Percentiles rank a stretch among this genome's conserved stretches.
Conservation (phyloP, 2,329 filamentous ascomycete genomes). For the Scedosporium dehoogii region DNA sequence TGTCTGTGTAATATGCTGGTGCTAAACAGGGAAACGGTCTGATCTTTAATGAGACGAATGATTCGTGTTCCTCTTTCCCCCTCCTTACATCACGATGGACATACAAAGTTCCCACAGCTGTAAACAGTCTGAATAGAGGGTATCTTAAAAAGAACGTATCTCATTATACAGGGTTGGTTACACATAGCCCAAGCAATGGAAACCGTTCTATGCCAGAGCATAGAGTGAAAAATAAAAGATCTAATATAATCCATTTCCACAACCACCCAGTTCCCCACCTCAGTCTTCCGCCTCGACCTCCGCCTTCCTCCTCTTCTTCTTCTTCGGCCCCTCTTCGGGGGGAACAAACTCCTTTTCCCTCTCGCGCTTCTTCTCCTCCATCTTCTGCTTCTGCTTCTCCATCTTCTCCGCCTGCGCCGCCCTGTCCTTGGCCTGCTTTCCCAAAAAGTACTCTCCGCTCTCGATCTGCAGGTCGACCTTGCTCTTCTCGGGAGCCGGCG, state of each 20-base stretch:
- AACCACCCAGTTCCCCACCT: not conserved
- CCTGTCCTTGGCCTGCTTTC: slow-evolving; percentile 84
- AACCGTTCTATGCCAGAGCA: not conserved
- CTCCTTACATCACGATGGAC: not conserved
- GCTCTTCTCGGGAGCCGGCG: slow-evolving; percentile 93
- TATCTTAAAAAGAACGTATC: slow-evolving; percentile 5
- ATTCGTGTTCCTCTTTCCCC: too few species aligned
- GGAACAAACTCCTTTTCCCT: slow-evolving; percentile 79
- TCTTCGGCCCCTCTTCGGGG: slow-evolving; percentile 62
- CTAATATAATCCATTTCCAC: not conserved
- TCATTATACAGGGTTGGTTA: slow-evolving; percentile 1
- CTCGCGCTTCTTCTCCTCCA: slow-evolving; percentile 79
- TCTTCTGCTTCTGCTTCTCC: slow-evolving; percentile 78
- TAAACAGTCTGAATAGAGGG: not conserved
- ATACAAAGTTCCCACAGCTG: not conserved
- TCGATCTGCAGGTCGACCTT: slow-evolving; percentile 98
- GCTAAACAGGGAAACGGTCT: too few species aligned
- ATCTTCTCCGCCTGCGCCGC: slow-evolving; percentile 68
- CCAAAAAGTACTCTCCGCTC: slow-evolving; percentile 91
- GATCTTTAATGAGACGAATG: too few species aligned
- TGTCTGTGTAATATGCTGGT: not conserved
- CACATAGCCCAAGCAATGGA: not conserved
- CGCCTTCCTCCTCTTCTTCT: slow-evolving; percentile 52
- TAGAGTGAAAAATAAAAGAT: not conserved
- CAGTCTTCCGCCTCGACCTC: slow-evolving; percentile 18